Evolutionary conservation across 1,284 basidiomycete genomes (phyloP).

Genomic region (Thelephora terrestris): DNA sequence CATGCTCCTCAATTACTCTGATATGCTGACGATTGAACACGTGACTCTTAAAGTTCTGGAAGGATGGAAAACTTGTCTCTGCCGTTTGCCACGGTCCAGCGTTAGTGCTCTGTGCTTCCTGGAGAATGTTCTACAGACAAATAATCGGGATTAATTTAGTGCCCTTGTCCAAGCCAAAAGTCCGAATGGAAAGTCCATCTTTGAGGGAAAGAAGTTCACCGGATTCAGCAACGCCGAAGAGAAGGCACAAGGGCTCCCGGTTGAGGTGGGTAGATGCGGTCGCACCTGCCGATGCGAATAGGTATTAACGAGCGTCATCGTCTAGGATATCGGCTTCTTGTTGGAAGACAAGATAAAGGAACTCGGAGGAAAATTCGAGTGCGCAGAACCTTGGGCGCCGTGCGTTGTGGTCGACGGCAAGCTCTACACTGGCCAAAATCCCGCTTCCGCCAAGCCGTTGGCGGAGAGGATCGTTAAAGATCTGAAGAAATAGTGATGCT

Average conservation of each 20-base stretch:
- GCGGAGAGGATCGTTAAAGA: slow-evolving; percentile 37
- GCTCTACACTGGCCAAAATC: slow-evolving; percentile 64
- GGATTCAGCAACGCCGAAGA: slow-evolving; percentile 71
- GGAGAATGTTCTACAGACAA: neutral
- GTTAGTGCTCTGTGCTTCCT: slow-evolving; percentile 14
- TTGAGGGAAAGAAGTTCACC: slow-evolving; percentile 50
- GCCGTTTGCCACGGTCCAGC: slow-evolving; percentile 75
- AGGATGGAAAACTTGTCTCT: slow-evolving; percentile 42
- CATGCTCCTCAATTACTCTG: neutral
- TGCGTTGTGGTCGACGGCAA: slow-evolving; percentile 39
- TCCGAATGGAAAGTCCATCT: slow-evolving; percentile 47
- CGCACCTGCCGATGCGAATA: no score
- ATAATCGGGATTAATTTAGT: slow-evolving; percentile 9
- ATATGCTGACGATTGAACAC: neutral
- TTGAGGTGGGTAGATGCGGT: no score
- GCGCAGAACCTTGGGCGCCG: slow-evolving; percentile 41
- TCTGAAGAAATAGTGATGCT: slow-evolving; percentile 9
- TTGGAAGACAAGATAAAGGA: slow-evolving; percentile 51
- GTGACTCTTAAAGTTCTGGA: slow-evolving; percentile 40
- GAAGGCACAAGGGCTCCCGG: slow-evolving; percentile 15
- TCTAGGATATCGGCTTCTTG: slow-evolving; percentile 53
- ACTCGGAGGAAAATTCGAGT: slow-evolving; percentile 59
- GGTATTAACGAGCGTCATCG: neutral
- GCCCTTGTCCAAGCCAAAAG: slow-evolving; percentile 48
- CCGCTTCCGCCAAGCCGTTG: slow-evolving; percentile 44